Base-by-base conservation (phyloP, 257 asterid species). In the Ehretia macrophylla region DNA sequence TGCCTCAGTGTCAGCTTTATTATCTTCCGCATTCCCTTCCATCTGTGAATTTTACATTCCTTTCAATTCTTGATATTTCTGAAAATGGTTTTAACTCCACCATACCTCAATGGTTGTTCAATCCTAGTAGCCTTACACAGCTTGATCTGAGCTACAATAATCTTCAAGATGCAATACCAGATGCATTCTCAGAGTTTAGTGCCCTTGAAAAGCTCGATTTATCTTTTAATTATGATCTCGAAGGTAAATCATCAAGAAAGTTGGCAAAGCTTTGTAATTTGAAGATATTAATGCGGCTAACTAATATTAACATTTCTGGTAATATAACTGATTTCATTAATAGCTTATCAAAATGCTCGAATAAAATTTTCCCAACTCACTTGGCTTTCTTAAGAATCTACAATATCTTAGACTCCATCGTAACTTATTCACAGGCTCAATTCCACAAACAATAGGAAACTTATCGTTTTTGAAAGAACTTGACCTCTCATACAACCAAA, bases 81-180 rank as follows among this genome's bases (percentile, higher is more conserved):
- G 1, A 3, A 1, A 68, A 68, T 38, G 5, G 51, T 32, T 64
- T 68, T 42, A 21, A 61, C 46, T 61, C 76, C 8, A 38, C 38
- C 1, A n/a, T 69, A 3, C 76, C 69, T n/a, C 13, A 32, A 4
- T 62, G 74, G 82, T 42, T 72, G 46, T 44, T 46, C 14, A 66
- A 64, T 16, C 52, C 67, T 9, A 32, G 59, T 49, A 58, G 21
- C 40, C 71, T 70, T 69, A 60, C 52, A 42, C 47, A 10, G 12
- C 47, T 42, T 42, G 47, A 42, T 42, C 47, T 42, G 5, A 42
- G 16, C 11, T 10, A 10, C 47, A 42, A 42, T 10, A 10, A 14
- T 42, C 11, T 14, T 42, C 16, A 14, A 42, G 47, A 10, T 42
- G 47, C 8, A 10, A 10, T 42, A 42, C 47, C 14, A 42, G 47